phyloP scores from a whole-genome alignment of 495 filamentous ascomycete species.

The Talaromyces stipitatus region DNA sequence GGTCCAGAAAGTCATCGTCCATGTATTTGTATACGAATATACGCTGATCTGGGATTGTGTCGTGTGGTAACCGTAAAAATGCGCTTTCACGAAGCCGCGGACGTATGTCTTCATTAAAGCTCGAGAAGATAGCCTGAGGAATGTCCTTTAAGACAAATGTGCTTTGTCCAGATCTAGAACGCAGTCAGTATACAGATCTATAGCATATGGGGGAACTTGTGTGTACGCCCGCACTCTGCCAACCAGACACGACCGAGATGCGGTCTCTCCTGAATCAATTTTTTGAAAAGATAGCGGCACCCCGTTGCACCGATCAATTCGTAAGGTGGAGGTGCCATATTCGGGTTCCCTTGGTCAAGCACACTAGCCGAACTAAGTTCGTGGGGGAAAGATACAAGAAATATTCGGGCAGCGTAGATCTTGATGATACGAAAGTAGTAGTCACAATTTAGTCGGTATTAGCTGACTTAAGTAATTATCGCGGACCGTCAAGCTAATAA shows the following conservation, averaged over 20 bases:
- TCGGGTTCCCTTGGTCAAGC: neutral
- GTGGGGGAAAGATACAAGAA: too few relatives aligned
- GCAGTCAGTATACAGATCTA: too few relatives aligned
- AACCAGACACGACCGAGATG: conserved; percentile 19
- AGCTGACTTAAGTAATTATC: too few relatives aligned
- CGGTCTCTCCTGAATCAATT: conserved; percentile 18
- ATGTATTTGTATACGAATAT: conserved; percentile 6
- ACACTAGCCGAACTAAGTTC: too few relatives aligned
- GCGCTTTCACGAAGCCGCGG: neutral
- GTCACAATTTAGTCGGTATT: too few relatives aligned
- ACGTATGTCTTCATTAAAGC: neutral
- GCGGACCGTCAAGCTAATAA: too few relatives aligned
- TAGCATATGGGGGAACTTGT: neutral
- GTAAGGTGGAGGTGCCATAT: conserved; percentile 12
- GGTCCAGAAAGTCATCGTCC: neutral
- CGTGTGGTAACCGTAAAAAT: conserved; percentile 7
- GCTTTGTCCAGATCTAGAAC: conserved; percentile 18
- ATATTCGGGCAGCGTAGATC: too few relatives aligned
- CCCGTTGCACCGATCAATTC: conserved; percentile 14
- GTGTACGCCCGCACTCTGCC: conserved; percentile 13
- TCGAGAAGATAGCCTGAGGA: conserved; percentile 5
- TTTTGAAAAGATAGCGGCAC: conserved; percentile 13
- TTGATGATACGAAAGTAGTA: too few relatives aligned
- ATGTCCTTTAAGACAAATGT: conserved; percentile 26
- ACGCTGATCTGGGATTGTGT: neutral